Evolutionary conservation across 371 early-diverging fungal genomes (phyloP), one percentile per base, ranked within the genome.

Genomic region (Lichtheimia ornata): DNA sequence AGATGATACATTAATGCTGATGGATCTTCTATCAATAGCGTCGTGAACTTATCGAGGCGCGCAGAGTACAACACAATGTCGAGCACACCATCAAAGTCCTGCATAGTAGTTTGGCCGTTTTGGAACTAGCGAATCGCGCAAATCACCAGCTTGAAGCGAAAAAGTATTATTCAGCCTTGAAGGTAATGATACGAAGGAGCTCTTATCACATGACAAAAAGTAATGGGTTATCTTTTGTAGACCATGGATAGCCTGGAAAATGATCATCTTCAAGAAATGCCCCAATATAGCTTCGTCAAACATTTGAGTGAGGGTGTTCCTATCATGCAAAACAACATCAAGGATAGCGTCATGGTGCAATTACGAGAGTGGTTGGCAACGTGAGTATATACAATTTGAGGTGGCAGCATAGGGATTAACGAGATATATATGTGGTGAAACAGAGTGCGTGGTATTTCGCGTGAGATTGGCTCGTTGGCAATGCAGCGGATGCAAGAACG

Each of bases 291-390:
- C 43, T 94, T 94, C 76, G 84, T 93, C 5, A 83, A 88, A 58
- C 85, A 89, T 63, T 81, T 96, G 71, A 76, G 93, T 66, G 86
- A 91, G 56, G 89, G 92, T 61, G 84, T 97, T 40, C 97, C 96
- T 7, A 77, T 82, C 13, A 88, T 95, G 83, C 91, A 94, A 70
- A 84, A 90, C 22, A 84, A 82, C 40, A 88, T 98, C 57, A 89
- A 93, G 68, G 87, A 86, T 50, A 89, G 91, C 3, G 95, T 97
- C 2, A 82, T 91, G 13, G 73, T 82, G 13, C 96, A 97, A 66
- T 79, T 97, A 74, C 91, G 91, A 57, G 92, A 93, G 66, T 98
- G 99, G 99, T 81, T 95, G 40, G 89, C 86, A 63, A 90, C 81
- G 88, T 92, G 74, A 59, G 79, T 50, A 35, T 40, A 27, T 14